Percentiles rank a stretch among this genome's conserved stretches.
Conservation (phyloP, 2,329 filamentous ascomycete species). For the Cercospora sp. region DNA sequence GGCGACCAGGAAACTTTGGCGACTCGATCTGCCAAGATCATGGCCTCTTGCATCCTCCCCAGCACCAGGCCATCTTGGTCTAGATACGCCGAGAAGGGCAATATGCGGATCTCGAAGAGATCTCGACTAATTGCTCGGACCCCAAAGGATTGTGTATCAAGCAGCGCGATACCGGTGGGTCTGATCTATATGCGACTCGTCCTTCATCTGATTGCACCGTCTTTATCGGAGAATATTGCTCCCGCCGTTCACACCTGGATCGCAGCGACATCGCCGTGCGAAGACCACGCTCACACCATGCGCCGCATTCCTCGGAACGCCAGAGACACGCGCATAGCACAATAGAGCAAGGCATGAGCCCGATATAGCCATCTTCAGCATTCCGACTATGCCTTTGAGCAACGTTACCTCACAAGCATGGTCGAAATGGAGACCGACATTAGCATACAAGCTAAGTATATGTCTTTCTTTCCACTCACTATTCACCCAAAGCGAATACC, state of each 20-base stretch:
- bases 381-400: constrained; percentile 8
- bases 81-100: background rate
- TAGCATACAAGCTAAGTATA: constrained; percentile 3
- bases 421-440: background rate
- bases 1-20: background rate
- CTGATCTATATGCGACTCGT: background rate
- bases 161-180: background rate
- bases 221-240: background rate
- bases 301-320: constrained; percentile 13
- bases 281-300: constrained; percentile 2
- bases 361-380: constrained; percentile 7
- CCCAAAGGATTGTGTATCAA: background rate
- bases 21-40: background rate
- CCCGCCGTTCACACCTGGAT: background rate
- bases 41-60: background rate
- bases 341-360: constrained; percentile 7
- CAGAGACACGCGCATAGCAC: background rate
- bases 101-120: background rate
- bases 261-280: too few relatives aligned
- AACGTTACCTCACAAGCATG: background rate
- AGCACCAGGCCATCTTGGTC: background rate
- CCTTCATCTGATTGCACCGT: background rate
- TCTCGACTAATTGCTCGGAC: background rate
- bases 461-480: background rate
- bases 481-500: background rate